Percentiles rank a stretch among this genome's conserved stretches.
phyloP scores from a whole-genome alignment of 768 basidiomycete species.

The Calvatia gigantea region DNA sequence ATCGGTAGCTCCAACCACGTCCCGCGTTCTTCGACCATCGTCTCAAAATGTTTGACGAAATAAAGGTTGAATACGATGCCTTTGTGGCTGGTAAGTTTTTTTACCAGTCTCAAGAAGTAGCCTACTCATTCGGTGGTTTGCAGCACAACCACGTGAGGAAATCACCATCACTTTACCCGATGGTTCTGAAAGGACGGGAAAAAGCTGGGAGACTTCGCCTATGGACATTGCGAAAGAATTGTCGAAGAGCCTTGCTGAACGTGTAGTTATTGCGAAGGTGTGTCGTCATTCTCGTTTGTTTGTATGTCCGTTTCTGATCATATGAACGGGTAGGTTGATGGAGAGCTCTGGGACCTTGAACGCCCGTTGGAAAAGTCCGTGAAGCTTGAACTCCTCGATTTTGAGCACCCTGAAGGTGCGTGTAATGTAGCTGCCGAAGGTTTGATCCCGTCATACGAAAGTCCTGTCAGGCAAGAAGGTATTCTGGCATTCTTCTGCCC shows the following conservation, averaged over 20 bases:
- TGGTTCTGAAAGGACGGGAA: conserved; percentile 80
- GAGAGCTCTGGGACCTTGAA: conserved; percentile 89
- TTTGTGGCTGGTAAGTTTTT: conserved; percentile 64
- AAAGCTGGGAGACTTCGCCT: conserved; percentile 93
- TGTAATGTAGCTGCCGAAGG: background rate
- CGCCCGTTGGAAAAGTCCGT: conserved; percentile 87
- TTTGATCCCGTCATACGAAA: background rate
- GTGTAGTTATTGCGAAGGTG: conserved; percentile 91
- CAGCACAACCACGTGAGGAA: conserved; percentile 78
- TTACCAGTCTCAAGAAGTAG: conserved; percentile 2
- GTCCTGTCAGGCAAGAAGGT: conserved; percentile 77
- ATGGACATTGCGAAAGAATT: conserved; percentile 88
- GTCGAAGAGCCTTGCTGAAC: conserved; percentile 83
- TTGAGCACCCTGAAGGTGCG: conserved; percentile 85
- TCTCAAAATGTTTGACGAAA: conserved; percentile 82
- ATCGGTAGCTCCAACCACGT: conserved; percentile 66
- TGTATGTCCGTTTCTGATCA: background rate
- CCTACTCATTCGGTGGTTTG: conserved; percentile 5
- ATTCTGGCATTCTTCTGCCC: conserved; percentile 99
- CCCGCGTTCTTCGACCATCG: conserved; percentile 89
- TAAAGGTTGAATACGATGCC: conserved; percentile 81
- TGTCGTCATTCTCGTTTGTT: conserved; percentile 12
- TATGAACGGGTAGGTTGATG: conserved; percentile 59
- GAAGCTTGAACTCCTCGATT: conserved; percentile 83
- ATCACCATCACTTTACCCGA: conserved; percentile 85